phyloP scores from a whole-genome alignment of 1,284 basidiomycete genomes.

The Ustilago sp. region DNA sequence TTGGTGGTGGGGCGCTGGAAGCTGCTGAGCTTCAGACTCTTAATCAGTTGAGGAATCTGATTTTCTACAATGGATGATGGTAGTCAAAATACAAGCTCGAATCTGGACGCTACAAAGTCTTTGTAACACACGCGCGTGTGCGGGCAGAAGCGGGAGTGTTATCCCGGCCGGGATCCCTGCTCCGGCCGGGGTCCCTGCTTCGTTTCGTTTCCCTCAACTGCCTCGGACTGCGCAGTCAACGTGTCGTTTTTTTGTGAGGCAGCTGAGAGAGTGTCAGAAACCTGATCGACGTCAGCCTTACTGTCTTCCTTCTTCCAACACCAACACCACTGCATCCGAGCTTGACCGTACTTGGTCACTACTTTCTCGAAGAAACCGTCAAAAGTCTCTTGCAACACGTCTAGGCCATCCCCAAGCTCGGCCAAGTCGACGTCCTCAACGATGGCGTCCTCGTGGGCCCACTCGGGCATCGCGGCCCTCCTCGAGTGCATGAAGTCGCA shows the following conservation, averaged over 20 bases:
- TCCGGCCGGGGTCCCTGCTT: too few species aligned
- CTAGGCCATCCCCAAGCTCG: background rate
- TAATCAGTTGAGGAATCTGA: too few species aligned
- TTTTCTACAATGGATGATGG: too few species aligned
- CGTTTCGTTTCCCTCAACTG: too few species aligned
- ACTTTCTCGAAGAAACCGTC: background rate
- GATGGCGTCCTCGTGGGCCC: conserved; percentile 50
- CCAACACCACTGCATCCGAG: background rate
- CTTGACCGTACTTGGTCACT: background rate
- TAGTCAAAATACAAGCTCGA: too few species aligned
- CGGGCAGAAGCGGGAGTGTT: too few species aligned
- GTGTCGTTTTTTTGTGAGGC: background rate
- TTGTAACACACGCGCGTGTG: too few species aligned
- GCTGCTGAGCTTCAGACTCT: too few species aligned
- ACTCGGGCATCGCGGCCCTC: conserved; percentile 54
- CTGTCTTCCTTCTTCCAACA: conserved; percentile 6
- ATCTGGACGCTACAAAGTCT: too few species aligned
- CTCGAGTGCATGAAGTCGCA: conserved; percentile 67
- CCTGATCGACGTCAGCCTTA: conserved; percentile 12
- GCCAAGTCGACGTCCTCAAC: conserved; percentile 6
- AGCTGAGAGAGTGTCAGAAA: conserved; percentile 1
- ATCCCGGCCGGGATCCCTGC: too few species aligned
- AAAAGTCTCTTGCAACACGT: background rate
- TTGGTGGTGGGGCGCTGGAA: too few species aligned
- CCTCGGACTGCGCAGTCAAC: conserved; percentile 17